phyloP scores from a whole-genome alignment of 495 filamentous ascomycete genomes.

The Talaromyces stipitatus region DNA sequence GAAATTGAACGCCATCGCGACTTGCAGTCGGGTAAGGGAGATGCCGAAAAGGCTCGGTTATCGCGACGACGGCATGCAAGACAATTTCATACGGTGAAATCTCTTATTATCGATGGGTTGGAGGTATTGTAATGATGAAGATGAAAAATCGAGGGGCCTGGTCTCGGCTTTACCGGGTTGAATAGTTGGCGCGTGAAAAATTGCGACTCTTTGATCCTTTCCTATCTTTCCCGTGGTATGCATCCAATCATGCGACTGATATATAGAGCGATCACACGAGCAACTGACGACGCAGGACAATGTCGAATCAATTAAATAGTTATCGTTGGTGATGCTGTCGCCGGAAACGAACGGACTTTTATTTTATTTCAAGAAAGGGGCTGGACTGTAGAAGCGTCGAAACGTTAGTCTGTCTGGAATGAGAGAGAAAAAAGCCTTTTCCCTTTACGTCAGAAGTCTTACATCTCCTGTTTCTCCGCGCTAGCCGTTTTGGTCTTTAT shows the following conservation, averaged over 20 bases:
- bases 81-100: neutral
- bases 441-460: neutral
- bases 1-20: slow-evolving; percentile 97
- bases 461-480: neutral
- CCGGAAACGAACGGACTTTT: neutral
- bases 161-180: neutral
- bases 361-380: neutral
- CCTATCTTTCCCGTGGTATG: slow-evolving; percentile 6
- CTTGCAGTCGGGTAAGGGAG: slow-evolving; percentile 13
- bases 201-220: neutral
- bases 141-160: neutral
- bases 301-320: neutral
- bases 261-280: neutral
- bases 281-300: neutral
- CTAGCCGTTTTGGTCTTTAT: neutral
- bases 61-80: neutral
- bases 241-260: slow-evolving; percentile 3
- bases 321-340: neutral
- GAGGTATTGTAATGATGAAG: neutral
- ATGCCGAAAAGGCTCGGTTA: neutral
- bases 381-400: neutral
- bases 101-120: neutral
- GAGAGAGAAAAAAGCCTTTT: slow-evolving; percentile 1
- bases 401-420: slow-evolving; percentile 4
- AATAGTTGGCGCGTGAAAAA: slow-evolving; percentile 1